Percentiles rank a stretch among this genome's conserved stretches.
phyloP scores from a whole-genome alignment of 2,329 filamentous ascomycete species.

The Knufia petricola region DNA sequence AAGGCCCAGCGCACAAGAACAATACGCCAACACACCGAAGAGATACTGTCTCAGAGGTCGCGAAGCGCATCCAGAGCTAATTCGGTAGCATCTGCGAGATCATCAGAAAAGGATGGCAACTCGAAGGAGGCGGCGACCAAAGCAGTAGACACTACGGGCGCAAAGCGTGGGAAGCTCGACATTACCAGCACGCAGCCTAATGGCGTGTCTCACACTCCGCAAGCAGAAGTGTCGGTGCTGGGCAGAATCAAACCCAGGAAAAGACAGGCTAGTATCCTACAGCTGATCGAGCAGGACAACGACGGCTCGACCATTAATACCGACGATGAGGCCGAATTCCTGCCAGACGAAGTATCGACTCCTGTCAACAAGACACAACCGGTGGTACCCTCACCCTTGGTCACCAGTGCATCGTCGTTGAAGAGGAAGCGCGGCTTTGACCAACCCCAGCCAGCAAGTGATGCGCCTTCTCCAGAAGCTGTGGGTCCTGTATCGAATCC shows the following conservation, averaged over 20 bases:
- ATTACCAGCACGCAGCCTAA: neutral
- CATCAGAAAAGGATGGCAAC: neutral
- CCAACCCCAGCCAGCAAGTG: neutral
- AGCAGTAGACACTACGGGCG: constrained; percentile 2
- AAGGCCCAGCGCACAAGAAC: constrained; percentile 18
- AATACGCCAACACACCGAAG: constrained; percentile 14
- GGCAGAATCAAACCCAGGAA: constrained; percentile 20
- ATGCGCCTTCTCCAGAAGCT: neutral
- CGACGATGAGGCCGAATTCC: constrained; percentile 19
- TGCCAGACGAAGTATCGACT: constrained; percentile 21
- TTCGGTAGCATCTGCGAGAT: constrained; percentile 1
- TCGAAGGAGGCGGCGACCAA: neutral
- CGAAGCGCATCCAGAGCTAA: constrained; percentile 9
- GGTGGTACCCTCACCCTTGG: neutral
- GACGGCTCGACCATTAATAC: constrained; percentile 17
- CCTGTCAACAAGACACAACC: constrained; percentile 6
- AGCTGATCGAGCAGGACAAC: constrained; percentile 13
- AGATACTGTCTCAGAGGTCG: constrained; percentile 11
- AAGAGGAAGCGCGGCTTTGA: constrained; percentile 19
- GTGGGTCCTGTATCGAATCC: constrained; percentile 1
- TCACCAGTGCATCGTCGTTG: constrained; percentile 6
- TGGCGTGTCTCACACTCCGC: constrained; percentile 12
- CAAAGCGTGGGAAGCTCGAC: constrained; percentile 8
- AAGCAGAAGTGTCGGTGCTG: constrained; percentile 19
- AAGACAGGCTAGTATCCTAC: constrained; percentile 22